Evolutionary conservation across 202 grass and related monocot species (phyloP).

Genomic region (Cymbopogon flexuosus): DNA sequence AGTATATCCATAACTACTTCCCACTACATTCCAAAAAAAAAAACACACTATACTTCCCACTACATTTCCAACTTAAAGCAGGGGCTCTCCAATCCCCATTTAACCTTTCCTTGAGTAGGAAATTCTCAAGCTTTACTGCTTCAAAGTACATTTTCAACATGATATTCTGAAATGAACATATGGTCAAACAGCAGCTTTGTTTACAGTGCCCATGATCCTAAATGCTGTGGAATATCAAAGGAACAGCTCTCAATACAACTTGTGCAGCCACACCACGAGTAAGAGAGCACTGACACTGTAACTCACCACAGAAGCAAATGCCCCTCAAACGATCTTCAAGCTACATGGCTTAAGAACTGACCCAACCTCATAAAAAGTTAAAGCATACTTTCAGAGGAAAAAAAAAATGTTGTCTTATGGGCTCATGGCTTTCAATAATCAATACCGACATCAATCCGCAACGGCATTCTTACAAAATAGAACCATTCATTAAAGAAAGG

Average conservation of each 20-base stretch:
- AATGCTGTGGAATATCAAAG: not conserved
- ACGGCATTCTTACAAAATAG: not conserved
- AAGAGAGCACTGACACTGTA: not conserved
- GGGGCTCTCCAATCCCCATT: not conserved
- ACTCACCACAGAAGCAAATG: not conserved
- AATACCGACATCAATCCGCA: not conserved
- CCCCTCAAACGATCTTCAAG: not conserved
- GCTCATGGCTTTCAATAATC: not conserved
- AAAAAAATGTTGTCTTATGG: not conserved
- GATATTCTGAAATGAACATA: not conserved
- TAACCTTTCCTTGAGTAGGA: not conserved
- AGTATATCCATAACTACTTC: not conserved
- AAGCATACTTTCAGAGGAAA: not conserved
- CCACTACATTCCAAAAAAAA: not conserved
- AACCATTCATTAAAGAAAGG: not conserved
- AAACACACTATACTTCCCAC: not conserved
- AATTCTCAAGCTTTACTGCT: not conserved
- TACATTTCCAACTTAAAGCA: not conserved
- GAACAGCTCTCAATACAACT: not conserved
- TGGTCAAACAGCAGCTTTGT: not conserved
- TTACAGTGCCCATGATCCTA: not conserved
- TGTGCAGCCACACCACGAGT: not conserved
- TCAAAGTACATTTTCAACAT: not conserved
- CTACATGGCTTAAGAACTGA: not conserved
- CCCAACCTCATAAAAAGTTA: not conserved